Conservation (phyloP, 2,329 filamentous ascomycete species). For the Phialemoniopsis sp. region DNA sequence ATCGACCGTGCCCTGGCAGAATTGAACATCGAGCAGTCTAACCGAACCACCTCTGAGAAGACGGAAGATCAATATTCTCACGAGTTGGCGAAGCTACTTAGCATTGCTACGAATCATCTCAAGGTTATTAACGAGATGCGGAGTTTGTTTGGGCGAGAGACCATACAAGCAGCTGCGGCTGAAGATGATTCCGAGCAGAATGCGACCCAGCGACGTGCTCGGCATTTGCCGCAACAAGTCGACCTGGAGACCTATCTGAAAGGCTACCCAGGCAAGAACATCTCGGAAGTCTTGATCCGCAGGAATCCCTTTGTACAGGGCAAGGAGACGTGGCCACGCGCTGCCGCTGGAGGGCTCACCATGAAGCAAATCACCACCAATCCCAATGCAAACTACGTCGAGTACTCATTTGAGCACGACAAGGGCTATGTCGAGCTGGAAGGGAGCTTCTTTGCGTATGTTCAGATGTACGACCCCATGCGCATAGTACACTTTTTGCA, state of each 20-base stretch:
- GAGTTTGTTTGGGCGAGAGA: conserved; percentile 50
- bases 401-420: conserved; percentile 79
- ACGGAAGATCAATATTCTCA: conserved; percentile 15
- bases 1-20: conserved; percentile 51
- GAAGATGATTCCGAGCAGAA: conserved; percentile 45
- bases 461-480: conserved; percentile 82
- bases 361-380: conserved; percentile 60
- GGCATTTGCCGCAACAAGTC: conserved; percentile 40
- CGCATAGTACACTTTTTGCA: conserved; percentile 73
- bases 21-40: conserved; percentile 30
- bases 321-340: conserved; percentile 81
- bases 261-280: conserved; percentile 54
- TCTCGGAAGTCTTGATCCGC: conserved; percentile 68
- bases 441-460: conserved; percentile 69
- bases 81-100: conserved; percentile 28
- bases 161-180: conserved; percentile 48
- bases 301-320: conserved; percentile 83
- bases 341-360: conserved; percentile 73
- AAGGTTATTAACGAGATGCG: conserved; percentile 91
- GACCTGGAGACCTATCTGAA: conserved; percentile 46
- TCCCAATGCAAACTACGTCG: conserved; percentile 47
- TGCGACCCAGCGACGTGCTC: conserved; percentile 23
- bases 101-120: conserved; percentile 63
- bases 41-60: conserved; percentile 2
- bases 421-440: conserved; percentile 71